Evolutionary conservation across 1,139 yeast genomes (phyloP), one percentile per base, ranked within the genome.

Genomic region (Geotrichum siamense): DNA sequence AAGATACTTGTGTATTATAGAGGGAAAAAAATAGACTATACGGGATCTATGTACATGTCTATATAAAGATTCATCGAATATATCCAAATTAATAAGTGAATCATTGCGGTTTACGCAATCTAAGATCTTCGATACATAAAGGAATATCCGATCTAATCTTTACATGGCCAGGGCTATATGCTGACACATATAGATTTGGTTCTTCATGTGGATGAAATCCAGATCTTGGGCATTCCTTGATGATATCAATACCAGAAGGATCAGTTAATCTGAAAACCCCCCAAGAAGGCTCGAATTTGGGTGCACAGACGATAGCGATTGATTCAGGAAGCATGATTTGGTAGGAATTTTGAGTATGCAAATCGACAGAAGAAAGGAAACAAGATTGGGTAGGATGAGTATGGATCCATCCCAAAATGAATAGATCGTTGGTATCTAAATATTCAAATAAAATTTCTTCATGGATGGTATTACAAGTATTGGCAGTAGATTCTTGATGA

Each of bases 321-420:
- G 81, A 77, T 55, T 78, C 83, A 21, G 78, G 77, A n/a, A 78
- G 64, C 82, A 78, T 77, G 44, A 76, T 67, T 59, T 78, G 83
- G 57, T 78, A 78, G 1, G 79, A 71, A 50, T 71, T 72, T 49
- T 78, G 82, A 1, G 82, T 77, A 57, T 78, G 83, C 43, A 78
- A 60, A 55, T 78, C 83, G 41, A 78, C 73, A 1, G 80, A 74
- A 13, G 79, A 72, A 55, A 78, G 57, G 55, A 78, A 78, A 51
- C 83, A 78, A 8, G 79, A 66, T 56, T 78, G 83, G 5, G 81
- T 72, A 2, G 83, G 83, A 55, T 78, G 82, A 5, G 82, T 78
- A 57, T 78, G 83, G 42, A 78, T 78, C 83, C 83, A 78, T 6
- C 83, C 83, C 1, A 78, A 62, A 20, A 78, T 72, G 51, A 78